These are phyloP conservation scores for Dimocarpus longan DNA, from an alignment of 345 rosid genomes.

Conservation along the genomic window DNA sequence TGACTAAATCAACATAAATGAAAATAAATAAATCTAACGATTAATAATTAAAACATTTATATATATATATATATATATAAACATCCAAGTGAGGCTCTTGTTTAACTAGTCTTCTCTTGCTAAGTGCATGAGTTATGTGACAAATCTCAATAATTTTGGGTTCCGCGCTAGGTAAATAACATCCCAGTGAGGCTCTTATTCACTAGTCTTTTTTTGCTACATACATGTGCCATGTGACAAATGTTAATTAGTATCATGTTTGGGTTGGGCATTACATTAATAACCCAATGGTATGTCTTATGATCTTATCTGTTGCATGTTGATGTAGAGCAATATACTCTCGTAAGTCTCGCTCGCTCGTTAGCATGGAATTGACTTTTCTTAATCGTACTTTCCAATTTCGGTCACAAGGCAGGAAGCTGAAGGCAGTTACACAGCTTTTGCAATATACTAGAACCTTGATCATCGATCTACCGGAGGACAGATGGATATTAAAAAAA, in stretches of 20 bases:
- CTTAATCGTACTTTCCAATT: not conserved
- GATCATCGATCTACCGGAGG: slow-evolving; percentile 11
- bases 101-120: not conserved
- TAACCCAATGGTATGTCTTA: no score
- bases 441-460: not conserved
- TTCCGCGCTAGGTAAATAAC: no score
- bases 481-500: not conserved
- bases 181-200: no score
- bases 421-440: not conserved
- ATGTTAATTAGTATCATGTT: not conserved
- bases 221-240: not conserved
- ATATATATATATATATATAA: no score
- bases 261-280: not conserved
- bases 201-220: no score
- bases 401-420: not conserved
- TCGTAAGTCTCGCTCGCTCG: not conserved
- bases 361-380: not conserved
- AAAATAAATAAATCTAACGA: no score
- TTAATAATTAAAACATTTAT: no score
- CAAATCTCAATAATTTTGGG: no score
- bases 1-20: no score
- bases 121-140: not conserved
- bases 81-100: not conserved
- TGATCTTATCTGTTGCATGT: no score
- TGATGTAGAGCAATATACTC: no score